Percentiles rank a stretch among this genome's conserved stretches.
Conservation (phyloP, 345 rosid species). For the Acer saccharum region DNA sequence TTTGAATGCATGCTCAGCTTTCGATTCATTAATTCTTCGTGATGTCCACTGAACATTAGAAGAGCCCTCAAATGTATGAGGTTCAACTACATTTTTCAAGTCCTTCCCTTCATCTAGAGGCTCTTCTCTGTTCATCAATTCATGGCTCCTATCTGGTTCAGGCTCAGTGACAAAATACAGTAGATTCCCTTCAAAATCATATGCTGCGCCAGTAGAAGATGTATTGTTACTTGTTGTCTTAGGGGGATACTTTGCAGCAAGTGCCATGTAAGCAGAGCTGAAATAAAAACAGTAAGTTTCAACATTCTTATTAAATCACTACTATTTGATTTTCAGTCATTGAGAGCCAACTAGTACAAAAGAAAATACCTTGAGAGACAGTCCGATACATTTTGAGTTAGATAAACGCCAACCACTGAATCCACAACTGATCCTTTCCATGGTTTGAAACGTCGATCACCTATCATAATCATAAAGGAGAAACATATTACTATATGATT, state of each 20-base stretch:
- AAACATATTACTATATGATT: background rate
- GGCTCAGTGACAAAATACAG: conserved; percentile 34
- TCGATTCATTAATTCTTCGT: too few species aligned
- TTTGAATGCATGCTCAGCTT: too few species aligned
- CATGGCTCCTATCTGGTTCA: conserved; percentile 7
- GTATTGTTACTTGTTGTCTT: conserved; percentile 7
- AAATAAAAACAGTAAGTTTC: background rate
- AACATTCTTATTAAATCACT: background rate
- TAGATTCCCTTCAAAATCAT: conserved; percentile 13
- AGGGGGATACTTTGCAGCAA: conserved; percentile 49
- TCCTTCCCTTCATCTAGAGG: background rate
- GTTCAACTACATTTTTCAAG: background rate
- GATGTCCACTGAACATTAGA: conserved; percentile 1
- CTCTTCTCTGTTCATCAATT: background rate
- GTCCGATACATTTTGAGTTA: conserved; percentile 68
- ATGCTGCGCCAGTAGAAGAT: background rate
- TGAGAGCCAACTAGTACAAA: background rate
- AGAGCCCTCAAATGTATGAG: conserved; percentile 14
- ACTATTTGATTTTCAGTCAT: background rate
- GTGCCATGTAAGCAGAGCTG: conserved; percentile 57
- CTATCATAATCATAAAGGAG: conserved; percentile 25
- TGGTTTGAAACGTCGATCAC: conserved; percentile 49
- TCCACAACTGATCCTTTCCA: conserved; percentile 79
- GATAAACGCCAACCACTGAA: conserved; percentile 63
- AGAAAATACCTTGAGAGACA: conserved; percentile 53